Percentiles rank a stretch among this genome's conserved stretches.
phyloP scores from a whole-genome alignment of 2,329 filamentous ascomycete species.

The Aspergillus fijiensis region DNA sequence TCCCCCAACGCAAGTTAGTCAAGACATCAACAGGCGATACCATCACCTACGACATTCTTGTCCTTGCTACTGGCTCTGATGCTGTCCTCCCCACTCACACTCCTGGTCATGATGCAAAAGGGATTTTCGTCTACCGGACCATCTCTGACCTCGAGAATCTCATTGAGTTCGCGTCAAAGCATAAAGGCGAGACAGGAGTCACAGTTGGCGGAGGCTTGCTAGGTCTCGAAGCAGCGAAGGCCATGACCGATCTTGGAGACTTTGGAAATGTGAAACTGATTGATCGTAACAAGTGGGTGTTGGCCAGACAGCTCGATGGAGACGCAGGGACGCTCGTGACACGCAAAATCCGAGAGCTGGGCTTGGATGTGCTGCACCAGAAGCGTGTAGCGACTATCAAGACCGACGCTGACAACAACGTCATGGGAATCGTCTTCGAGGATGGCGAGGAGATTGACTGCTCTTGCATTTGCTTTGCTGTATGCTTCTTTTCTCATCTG shows the following conservation, averaged over 20 bases:
- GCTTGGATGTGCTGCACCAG: constrained; percentile 75
- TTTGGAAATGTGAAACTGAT: constrained; percentile 75
- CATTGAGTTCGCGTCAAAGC: constrained; percentile 68
- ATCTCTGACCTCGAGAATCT: constrained; percentile 77
- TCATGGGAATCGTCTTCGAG: constrained; percentile 74
- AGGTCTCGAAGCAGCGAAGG: constrained; percentile 85
- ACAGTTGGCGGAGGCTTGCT: constrained; percentile 84
- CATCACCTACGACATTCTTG: constrained; percentile 75
- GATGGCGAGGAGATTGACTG: constrained; percentile 76
- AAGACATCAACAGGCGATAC: constrained; percentile 67
- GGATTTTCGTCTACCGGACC: constrained; percentile 86
- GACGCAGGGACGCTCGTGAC: constrained; percentile 81
- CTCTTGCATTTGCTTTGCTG: constrained; percentile 80
- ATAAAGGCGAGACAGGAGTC: constrained; percentile 67
- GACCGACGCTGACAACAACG: constrained; percentile 64
- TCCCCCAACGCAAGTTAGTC: constrained; percentile 64
- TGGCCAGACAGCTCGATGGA: constrained; percentile 76
- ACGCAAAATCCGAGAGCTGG: constrained; percentile 74
- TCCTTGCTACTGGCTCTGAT: constrained; percentile 83
- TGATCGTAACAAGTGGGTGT: constrained; percentile 78
- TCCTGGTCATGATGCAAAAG: constrained; percentile 74
- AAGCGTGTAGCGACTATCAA: constrained; percentile 73
- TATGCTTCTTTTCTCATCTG: constrained; percentile 30
- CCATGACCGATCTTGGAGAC: constrained; percentile 80
- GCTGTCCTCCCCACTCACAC: constrained; percentile 71